Conservation (phyloP, 257 asterid species). For the Coffea eugenioides region DNA sequence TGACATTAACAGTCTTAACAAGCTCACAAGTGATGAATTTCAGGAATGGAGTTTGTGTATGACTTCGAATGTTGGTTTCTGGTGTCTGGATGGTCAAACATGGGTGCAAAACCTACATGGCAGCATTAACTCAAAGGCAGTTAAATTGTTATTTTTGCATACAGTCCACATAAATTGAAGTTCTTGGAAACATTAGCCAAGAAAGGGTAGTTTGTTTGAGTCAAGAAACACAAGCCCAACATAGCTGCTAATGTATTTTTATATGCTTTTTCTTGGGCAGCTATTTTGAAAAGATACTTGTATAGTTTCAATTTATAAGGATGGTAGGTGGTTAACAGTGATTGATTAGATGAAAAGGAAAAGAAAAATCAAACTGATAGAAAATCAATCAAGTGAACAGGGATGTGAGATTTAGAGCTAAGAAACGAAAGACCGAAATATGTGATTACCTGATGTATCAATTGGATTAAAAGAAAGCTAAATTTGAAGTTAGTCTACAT, state of each 20-base stretch:
- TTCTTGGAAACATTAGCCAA: background rate
- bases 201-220: background rate
- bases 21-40: too few species aligned
- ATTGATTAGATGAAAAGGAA: background rate
- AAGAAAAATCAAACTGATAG: background rate
- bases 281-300: background rate
- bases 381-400: background rate
- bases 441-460: too few species aligned
- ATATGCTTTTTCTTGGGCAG: background rate
- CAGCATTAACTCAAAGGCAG: background rate
- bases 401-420: background rate
- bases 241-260: background rate
- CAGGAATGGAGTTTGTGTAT: too few species aligned
- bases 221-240: background rate
- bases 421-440: background rate
- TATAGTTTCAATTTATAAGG: background rate
- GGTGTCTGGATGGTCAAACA: background rate
- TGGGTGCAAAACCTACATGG: background rate
- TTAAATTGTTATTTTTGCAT: background rate
- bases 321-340: background rate
- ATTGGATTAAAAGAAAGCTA: too few species aligned
- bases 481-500: background rate
- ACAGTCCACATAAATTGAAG: background rate
- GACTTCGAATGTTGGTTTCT: too few species aligned
- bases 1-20: too few species aligned